Evolutionary conservation across 306 rosid genomes (phyloP), one percentile per base, ranked within the genome.

Genomic region (Medicago arabica): DNA sequence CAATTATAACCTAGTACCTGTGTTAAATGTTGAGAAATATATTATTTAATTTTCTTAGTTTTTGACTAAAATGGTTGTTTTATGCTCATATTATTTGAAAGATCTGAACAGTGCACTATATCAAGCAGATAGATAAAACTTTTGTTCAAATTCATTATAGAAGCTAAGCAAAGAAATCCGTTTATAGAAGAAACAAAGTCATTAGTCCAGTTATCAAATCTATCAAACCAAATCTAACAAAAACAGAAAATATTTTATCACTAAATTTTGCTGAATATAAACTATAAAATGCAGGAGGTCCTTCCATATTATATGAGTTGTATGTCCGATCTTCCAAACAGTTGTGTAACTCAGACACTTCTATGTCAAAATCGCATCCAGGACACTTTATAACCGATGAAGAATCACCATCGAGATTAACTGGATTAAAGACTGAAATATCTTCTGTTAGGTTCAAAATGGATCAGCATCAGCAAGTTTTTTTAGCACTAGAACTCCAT

Each of bases 321-420:
- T 21, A 21, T 21, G 23, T 21, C 23, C 23, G 1, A 21, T 21
- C 23, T 21, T 21, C 23, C 23, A 1, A 23, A 23, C 28, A 23
- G 28, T 23, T 2, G 28, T 2, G 28, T 2, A 23, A 23, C 28
- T 77, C 68, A 75, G 84, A 68, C 38, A 72, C 85, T 9, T 86
- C 91, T 40, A 95, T 78, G 70, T 92, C 97, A 69, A 88, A 81
- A 65, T 83, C 85, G 72, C 99, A 95, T 82, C 75, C 23, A 60
- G 92, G 90, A 81, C 99, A 95, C n/a, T 69, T 86, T 50, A 90
- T 61, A 72, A 79, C 75, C 69, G 87, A 50, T 28, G 73, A 72
- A 9, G 72, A 13, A 64, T 90, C 96, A 13, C 89, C 97, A 28
- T 86, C 93, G 41, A 85, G 91, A 39, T 89, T 96, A 0, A 85